Conservation (phyloP, 257 asterid species). For the Solanum lycopersicoides region DNA sequence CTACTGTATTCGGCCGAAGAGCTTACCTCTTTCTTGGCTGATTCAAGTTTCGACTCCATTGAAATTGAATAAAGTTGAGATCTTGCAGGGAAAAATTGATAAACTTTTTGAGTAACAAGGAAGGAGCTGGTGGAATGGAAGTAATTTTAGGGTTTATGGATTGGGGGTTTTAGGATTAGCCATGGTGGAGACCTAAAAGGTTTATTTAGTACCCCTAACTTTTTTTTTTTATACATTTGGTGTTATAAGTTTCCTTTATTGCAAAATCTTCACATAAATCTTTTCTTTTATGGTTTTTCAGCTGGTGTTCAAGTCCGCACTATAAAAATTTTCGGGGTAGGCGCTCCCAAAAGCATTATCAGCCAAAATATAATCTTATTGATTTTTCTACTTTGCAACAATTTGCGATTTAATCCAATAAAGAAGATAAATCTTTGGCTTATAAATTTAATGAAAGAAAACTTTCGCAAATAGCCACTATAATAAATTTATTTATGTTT, state of each 20-base stretch:
- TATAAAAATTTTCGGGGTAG: background rate
- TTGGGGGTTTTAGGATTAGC: background rate
- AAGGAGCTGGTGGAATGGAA: background rate
- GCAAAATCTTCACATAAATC: background rate
- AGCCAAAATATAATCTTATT: background rate
- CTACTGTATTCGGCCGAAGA: background rate
- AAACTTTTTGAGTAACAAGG: background rate
- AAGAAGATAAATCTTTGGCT: background rate
- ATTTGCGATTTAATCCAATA: background rate
- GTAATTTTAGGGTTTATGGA: background rate
- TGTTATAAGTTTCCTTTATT: background rate
- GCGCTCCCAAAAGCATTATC: background rate
- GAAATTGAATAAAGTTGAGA: background rate
- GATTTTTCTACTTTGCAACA: background rate
- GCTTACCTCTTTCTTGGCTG: background rate
- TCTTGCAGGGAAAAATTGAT: background rate
- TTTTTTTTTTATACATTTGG: background rate
- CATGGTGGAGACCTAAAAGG: background rate
- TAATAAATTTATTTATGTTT: no score
- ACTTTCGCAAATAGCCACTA: no score
- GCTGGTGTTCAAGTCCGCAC: rapidly evolving
- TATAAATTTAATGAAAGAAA: background rate
- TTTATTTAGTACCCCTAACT: background rate
- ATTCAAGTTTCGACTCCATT: background rate
- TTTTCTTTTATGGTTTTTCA: background rate